Base-by-base conservation (phyloP, 2,329 filamentous ascomycete species). In the Geosmithia putterillii region DNA sequence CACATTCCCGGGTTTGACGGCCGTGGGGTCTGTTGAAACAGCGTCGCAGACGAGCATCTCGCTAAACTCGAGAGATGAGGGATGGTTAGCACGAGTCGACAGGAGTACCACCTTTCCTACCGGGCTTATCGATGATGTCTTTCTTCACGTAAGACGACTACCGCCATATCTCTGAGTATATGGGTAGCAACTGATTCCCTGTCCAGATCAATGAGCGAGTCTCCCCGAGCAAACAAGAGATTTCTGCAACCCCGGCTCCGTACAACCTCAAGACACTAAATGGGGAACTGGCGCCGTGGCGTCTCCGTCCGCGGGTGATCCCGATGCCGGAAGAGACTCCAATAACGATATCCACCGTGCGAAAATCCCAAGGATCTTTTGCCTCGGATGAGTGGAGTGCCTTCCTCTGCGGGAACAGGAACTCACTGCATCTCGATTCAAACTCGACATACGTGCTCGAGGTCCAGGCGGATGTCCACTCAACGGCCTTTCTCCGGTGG, bases 251-350 rank as follows among this genome's bases (percentile, higher is more conserved):
- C 2, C 53, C 57, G 2, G 44, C 53, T 2, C 36, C 45, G 2
- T 61, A 62, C 46, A 50, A 52, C 3, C 54, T 63, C 39, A 55
- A 47, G 22, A 61, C 59, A 0, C 23, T 57, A 20, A 64, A 65
- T 46, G 64, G 64, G 1, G 62, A 65, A 28, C 52, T 65, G 5
- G 42, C 58, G 1, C 62, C 62, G 1, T 67, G 64, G 64, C 50
- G 56, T 22, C 46, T 67, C 3, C 52, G 52, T 8, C 57, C 60
- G n/a, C 57, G 63, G 1, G 44, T 47, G 1, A 64, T 65, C n/a
- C 62, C 63, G 0, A 52, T 58, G 51, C 55, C 56, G 1, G 56
- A 59, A 32, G 47, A 55, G n/a, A 58, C 45, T 1, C 28, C 38
- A 1, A 45, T 53, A 0, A 28, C 21, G 1, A 48, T 60, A 5